These are phyloP conservation scores for Candida dubliniensis DNA, from an alignment of 1,139 yeast genomes.

Conservation along the genomic window DNA sequence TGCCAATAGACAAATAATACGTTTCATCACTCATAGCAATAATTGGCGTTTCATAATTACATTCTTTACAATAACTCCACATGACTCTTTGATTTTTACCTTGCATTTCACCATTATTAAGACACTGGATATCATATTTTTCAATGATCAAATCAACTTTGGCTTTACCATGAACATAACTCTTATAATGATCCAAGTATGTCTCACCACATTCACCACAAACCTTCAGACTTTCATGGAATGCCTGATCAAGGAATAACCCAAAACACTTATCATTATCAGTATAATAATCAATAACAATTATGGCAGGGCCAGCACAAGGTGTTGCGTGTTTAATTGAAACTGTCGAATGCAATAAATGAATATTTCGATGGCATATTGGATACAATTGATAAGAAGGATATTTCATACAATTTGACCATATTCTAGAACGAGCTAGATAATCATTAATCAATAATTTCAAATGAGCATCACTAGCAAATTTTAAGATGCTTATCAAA, in stretches of 20 bases:
- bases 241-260: slow-evolving; percentile 78
- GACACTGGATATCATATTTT: slow-evolving; percentile 51
- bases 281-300: slow-evolving; percentile 83
- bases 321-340: slow-evolving; percentile 87
- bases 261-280: slow-evolving; percentile 91
- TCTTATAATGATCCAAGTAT: slow-evolving; percentile 73
- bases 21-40: slow-evolving; percentile 86
- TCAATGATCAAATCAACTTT: slow-evolving; percentile 79
- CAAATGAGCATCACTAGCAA: slow-evolving; percentile 32
- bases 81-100: slow-evolving; percentile 56
- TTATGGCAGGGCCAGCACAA: slow-evolving; percentile 84
- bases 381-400: slow-evolving; percentile 48
- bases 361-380: slow-evolving; percentile 68
- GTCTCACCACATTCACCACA: slow-evolving; percentile 84
- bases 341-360: slow-evolving; percentile 77
- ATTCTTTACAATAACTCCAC: slow-evolving; percentile 90
- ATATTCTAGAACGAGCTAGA: slow-evolving; percentile 35
- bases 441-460: slow-evolving; percentile 29
- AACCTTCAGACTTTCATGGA: slow-evolving; percentile 60
- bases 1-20: slow-evolving; percentile 90
- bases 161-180: slow-evolving; percentile 88
- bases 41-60: slow-evolving; percentile 75
- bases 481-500: slow-evolving; percentile 39
- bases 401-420: slow-evolving; percentile 42
- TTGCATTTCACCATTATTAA: slow-evolving; percentile 24